phyloP scores from a whole-genome alignment of 2,329 filamentous ascomycete genomes.

The Pseudogymnoascus sp. region DNA sequence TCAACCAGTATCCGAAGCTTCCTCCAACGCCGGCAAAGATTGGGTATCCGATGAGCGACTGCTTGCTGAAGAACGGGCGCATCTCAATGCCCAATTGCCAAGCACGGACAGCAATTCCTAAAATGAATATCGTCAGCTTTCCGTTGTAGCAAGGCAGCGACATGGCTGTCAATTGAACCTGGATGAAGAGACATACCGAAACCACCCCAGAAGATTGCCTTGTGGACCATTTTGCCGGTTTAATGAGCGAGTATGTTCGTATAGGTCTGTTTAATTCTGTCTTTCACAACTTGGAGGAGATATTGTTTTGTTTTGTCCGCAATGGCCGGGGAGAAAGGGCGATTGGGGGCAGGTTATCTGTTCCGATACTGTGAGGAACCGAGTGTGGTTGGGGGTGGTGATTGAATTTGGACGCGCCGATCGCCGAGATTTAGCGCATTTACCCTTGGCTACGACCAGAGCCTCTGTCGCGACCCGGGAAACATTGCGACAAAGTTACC shows the following conservation, averaged over 20 bases:
- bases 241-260: background rate
- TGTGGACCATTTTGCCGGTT: constrained; percentile 30
- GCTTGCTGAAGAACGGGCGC: constrained; percentile 82
- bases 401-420: constrained; percentile 6
- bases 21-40: constrained; percentile 77
- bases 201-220: constrained; percentile 75
- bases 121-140: constrained; percentile 1
- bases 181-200: constrained; percentile 61
- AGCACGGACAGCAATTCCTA: constrained; percentile 83
- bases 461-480: background rate
- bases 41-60: constrained; percentile 85
- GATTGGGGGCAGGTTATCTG: constrained; percentile 1
- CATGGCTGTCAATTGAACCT: background rate
- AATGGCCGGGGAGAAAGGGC: background rate
- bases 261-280: background rate
- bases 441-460: background rate
- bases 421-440: constrained; percentile 2
- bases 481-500: background rate
- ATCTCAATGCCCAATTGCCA: constrained; percentile 99
- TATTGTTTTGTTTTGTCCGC: constrained; percentile 3
- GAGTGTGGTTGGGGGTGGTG: constrained; percentile 4
- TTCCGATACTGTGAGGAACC: background rate
- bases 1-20: constrained; percentile 94
- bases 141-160: background rate
- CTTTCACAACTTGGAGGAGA: background rate